These are phyloP conservation scores for Yarrowia keelungensis DNA, from an alignment of 805 yeast species.

Conservation along the genomic window DNA sequence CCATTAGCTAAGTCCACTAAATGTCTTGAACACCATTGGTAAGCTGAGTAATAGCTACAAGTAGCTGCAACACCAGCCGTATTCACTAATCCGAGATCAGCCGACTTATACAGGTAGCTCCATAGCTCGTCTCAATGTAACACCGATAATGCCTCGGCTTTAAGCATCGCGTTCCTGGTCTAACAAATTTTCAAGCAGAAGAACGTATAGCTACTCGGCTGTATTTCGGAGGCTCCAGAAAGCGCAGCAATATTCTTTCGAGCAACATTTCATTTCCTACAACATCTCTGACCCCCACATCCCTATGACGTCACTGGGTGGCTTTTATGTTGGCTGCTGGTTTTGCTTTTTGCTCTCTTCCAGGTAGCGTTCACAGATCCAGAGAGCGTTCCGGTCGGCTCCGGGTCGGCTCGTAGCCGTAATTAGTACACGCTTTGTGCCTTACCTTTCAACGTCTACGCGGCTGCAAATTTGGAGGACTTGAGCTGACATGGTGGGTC, in stretches of 20 bases:
- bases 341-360: not conserved
- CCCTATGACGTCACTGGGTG: not conserved
- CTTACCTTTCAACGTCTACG: not conserved
- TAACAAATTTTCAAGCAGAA: not conserved
- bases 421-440: not conserved
- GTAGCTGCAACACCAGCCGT: no score
- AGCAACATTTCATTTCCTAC: no score
- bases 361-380: not conserved
- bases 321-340: not conserved
- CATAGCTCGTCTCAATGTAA: not conserved
- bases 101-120: not conserved
- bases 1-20: no score
- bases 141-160: conserved; percentile 3
- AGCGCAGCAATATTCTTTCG: no score
- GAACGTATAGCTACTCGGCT: no score
- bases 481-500: no score
- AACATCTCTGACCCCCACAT: not conserved
- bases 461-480: no score
- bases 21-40: no score
- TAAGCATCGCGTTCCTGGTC: not conserved
- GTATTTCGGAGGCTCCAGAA: no score
- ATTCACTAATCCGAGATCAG: not conserved
- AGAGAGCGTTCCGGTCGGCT: conserved; percentile 3
- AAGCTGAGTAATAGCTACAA: no score
- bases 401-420: not conserved